These are phyloP conservation scores for Tolypocladium endophyticum DNA, from an alignment of 2,329 filamentous ascomycete genomes.

Conservation along the genomic window DNA sequence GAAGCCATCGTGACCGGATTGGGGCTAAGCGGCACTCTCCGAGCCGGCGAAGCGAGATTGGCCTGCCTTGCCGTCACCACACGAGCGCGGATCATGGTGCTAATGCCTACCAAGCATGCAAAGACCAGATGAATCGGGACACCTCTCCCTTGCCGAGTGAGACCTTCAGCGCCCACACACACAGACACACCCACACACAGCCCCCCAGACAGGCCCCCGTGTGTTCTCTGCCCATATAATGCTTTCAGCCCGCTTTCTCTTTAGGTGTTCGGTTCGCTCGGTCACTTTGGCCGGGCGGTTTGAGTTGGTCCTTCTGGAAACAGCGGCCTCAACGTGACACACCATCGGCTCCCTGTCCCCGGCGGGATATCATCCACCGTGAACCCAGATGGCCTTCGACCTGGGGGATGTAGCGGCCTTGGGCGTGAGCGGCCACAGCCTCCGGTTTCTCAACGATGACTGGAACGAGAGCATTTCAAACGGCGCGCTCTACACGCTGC, in stretches of 20 bases:
- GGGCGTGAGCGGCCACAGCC: constrained; percentile 12
- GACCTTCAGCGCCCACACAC: constrained; percentile 9
- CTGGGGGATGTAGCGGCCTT: constrained; percentile 5
- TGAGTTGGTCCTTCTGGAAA: neutral
- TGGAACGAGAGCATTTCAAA: constrained; percentile 24
- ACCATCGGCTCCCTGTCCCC: neutral
- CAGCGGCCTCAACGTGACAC: neutral
- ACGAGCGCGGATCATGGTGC: neutral
- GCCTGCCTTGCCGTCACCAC: neutral
- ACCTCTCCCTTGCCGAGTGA: constrained; percentile 16
- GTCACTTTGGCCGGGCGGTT: neutral
- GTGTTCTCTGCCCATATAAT: constrained; percentile 8
- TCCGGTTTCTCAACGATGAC: constrained; percentile 20
- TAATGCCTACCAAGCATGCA: constrained; percentile 5
- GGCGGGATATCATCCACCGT: constrained; percentile 2
- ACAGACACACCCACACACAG: neutral
- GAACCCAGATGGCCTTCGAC: constrained; percentile 10
- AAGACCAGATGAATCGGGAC: constrained; percentile 10
- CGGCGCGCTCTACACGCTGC: constrained; percentile 15
- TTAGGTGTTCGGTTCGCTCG: constrained; percentile 4
- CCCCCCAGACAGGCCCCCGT: constrained; percentile 3
- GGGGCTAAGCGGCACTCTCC: constrained; percentile 1
- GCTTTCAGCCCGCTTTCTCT: constrained; percentile 6
- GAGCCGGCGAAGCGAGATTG: neutral
- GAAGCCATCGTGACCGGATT: constrained; percentile 10